Percentiles rank a stretch among this genome's conserved stretches.
Conservation (phyloP, 441 rosid species). For the Gossypium lobatum region DNA sequence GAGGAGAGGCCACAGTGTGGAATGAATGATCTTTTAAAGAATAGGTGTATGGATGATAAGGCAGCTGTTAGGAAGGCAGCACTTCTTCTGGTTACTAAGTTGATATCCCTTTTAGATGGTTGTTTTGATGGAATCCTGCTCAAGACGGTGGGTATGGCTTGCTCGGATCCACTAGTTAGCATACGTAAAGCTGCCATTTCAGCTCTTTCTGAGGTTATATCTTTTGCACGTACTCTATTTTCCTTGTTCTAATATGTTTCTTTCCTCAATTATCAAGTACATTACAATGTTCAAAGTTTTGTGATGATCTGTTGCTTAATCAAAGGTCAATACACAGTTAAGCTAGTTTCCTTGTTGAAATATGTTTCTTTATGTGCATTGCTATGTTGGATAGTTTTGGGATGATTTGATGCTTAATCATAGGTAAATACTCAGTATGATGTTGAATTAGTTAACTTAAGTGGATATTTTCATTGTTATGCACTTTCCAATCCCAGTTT, state of each 20-base stretch:
- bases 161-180: slow-evolving; percentile 91
- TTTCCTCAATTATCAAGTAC: neutral
- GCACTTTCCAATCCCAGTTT: no score
- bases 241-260: neutral
- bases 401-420: no score
- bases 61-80: slow-evolving; percentile 82
- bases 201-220: slow-evolving; percentile 82
- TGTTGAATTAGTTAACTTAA: no score
- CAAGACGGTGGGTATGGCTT: slow-evolving; percentile 77
- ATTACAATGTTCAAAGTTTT: no score
- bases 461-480: no score
- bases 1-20: slow-evolving; percentile 26
- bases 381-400: no score
- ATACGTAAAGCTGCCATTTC: slow-evolving; percentile 83
- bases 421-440: no score
- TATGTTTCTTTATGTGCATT: neutral
- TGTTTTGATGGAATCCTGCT: slow-evolving; percentile 62
- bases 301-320: no score
- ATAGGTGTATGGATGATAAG: slow-evolving; percentile 85
- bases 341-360: slow-evolving; percentile 4
- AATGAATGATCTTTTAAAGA: slow-evolving; percentile 58
- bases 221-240: neutral
- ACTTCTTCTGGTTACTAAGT: slow-evolving; percentile 62
- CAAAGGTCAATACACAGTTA: neutral
- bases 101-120: slow-evolving; percentile 58